A percentile compares a stretch with the other conserved stretches of the same genome.
These are phyloP conservation scores for Barnettozyma pratensis DNA, from an alignment of 805 yeast genomes.

Conservation along the genomic window DNA sequence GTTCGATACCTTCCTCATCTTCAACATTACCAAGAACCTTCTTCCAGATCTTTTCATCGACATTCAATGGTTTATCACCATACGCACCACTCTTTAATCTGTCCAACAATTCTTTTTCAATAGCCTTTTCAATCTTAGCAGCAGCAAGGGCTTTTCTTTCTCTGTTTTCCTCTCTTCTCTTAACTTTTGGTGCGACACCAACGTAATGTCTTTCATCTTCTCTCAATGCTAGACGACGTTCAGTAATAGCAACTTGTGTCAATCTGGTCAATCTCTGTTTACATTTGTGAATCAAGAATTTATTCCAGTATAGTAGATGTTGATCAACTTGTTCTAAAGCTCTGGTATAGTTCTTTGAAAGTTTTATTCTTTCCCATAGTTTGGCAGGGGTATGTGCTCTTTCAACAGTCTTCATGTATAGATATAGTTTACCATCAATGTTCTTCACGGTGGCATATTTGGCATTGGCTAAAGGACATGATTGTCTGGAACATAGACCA, in stretches of 20 bases:
- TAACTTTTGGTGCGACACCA: conserved; percentile 89
- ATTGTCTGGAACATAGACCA: conserved; percentile 88
- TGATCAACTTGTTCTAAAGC: conserved; percentile 88
- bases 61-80: conserved; percentile 96
- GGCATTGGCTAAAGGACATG: conserved; percentile 95
- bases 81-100: conserved; percentile 97
- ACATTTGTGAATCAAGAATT: conserved; percentile 85
- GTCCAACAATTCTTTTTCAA: conserved; percentile 91
- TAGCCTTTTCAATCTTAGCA: conserved; percentile 93
- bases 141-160: conserved; percentile 96
- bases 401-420: conserved; percentile 96
- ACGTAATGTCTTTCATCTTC: conserved; percentile 92
- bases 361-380: conserved; percentile 90
- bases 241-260: conserved; percentile 93
- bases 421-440: conserved; percentile 70
- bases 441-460: conserved; percentile 84
- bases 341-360: conserved; percentile 82
- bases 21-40: conserved; percentile 83
- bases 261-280: conserved; percentile 92
- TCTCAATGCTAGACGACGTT: conserved; percentile 84
- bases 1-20: conserved; percentile 51
- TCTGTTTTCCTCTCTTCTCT: conserved; percentile 88
- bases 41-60: conserved; percentile 94
- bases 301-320: conserved; percentile 88
- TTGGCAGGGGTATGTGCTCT: conserved; percentile 93